phyloP scores from a whole-genome alignment of 164 flowering plant genomes.

The Paratinospora sagittata region DNA sequence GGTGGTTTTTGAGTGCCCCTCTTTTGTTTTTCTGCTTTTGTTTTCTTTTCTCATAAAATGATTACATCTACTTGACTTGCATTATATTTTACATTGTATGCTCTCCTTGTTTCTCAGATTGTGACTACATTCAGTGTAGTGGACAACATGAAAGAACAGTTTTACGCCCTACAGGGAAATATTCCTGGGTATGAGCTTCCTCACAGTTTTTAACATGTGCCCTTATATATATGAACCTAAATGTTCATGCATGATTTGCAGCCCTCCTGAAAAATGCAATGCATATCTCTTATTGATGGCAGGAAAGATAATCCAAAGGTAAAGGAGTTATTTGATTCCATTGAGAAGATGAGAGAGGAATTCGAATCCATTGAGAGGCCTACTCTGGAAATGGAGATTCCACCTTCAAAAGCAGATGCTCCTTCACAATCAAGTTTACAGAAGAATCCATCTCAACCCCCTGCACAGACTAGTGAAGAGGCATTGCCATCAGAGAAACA shows the following conservation, averaged over 20 bases:
- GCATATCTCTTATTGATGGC: slow-evolving; percentile 18
- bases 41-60: not conserved
- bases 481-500: not conserved
- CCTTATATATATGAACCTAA: not conserved
- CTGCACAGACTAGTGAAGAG: slow-evolving; percentile 6
- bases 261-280: slow-evolving; percentile 7
- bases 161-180: slow-evolving; percentile 53
- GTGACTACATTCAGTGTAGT: slow-evolving; percentile 86
- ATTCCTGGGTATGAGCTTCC: slow-evolving; percentile 41
- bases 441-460: slow-evolving; percentile 19
- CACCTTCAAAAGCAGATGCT: slow-evolving; percentile 30
- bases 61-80: not conserved
- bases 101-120: slow-evolving; percentile 44
- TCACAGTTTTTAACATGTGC: not conserved
- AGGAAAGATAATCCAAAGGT: slow-evolving; percentile 71
- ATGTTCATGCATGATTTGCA: not conserved
- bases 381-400: slow-evolving; percentile 55
- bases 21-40: not conserved
- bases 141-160: slow-evolving; percentile 88
- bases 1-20: not conserved
- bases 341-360: slow-evolving; percentile 58
- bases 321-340: slow-evolving; percentile 60
- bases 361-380: slow-evolving; percentile 89
- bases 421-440: slow-evolving; percentile 24
- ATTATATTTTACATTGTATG: not conserved